phyloP scores from a whole-genome alignment of 2,329 filamentous ascomycete species.

The Thermomyces lanuginosus region DNA sequence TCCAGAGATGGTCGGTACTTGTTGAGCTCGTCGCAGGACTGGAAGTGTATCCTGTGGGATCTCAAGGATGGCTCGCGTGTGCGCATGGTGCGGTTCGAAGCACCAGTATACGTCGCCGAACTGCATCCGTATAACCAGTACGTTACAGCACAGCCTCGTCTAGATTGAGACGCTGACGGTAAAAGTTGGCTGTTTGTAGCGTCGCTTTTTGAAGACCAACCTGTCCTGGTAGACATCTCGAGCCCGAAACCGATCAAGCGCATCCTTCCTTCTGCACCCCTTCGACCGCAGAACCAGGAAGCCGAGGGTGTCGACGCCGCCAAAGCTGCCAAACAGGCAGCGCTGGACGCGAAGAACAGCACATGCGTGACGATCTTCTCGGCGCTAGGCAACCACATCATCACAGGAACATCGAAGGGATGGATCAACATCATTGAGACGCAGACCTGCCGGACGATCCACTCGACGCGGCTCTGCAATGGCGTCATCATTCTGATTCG shows the following conservation, averaged over 20 bases:
- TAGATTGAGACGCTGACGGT: not conserved
- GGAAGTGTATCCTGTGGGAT: constrained; percentile 95
- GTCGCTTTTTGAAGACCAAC: constrained; percentile 85
- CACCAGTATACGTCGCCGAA: constrained; percentile 90
- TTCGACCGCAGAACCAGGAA: constrained; percentile 49
- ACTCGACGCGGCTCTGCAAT: constrained; percentile 73
- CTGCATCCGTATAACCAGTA: constrained; percentile 82
- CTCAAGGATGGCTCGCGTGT: constrained; percentile 55
- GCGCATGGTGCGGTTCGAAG: constrained; percentile 77
- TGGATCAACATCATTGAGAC: constrained; percentile 92
- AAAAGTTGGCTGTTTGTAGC: constrained; percentile 67
- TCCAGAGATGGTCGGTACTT: constrained; percentile 81
- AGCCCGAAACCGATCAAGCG: constrained; percentile 55
- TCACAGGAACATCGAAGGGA: constrained; percentile 86
- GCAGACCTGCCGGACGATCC: constrained; percentile 62
- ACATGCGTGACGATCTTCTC: constrained; percentile 89
- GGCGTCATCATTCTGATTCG: constrained; percentile 80
- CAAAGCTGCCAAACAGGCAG: constrained; percentile 64
- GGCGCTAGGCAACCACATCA: constrained; percentile 66
- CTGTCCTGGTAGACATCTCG: constrained; percentile 68
- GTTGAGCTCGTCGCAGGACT: constrained; percentile 84
- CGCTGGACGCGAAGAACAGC: constrained; percentile 85
- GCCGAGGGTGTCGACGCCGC: constrained; percentile 44
- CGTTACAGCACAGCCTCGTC: constrained; percentile 13
- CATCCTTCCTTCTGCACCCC: constrained; percentile 64